Percentiles rank a stretch among this genome's conserved stretches.
phyloP scores from a whole-genome alignment of 1,139 yeast species.

The Debaryomyces nepalensis region DNA sequence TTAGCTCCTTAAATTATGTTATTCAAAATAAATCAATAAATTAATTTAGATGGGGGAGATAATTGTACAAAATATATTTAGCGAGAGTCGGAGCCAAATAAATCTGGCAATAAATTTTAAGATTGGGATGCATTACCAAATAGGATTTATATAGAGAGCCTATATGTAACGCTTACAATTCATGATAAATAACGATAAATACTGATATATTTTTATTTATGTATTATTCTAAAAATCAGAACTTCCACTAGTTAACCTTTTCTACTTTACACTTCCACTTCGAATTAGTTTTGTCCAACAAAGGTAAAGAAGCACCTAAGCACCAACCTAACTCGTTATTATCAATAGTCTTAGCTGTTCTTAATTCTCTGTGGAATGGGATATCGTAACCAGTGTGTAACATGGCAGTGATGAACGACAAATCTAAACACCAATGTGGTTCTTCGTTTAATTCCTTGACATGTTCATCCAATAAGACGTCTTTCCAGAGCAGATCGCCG shows the following conservation, averaged over 20 bases:
- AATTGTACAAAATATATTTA: constrained; percentile 2
- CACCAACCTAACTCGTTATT: constrained; percentile 98
- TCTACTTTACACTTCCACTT: constrained; percentile 74
- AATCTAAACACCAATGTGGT: constrained; percentile 93
- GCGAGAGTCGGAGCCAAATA: constrained; percentile 5
- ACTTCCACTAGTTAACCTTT: constrained; percentile 13
- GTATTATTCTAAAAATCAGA: background rate
- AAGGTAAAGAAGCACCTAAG: constrained; percentile 93
- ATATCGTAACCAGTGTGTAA: constrained; percentile 95
- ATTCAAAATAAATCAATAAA: background rate
- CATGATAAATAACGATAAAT: too few species aligned
- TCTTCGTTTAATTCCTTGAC: constrained; percentile 67
- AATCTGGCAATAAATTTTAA: too few species aligned
- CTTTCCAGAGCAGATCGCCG: constrained; percentile 76
- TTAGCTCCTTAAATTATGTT: too few species aligned
- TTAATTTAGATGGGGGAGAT: too few species aligned
- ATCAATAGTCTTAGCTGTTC: constrained; percentile 86
- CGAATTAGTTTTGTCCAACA: constrained; percentile 62
- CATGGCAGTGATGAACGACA: constrained; percentile 86
- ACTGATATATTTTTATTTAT: constrained; percentile 1
- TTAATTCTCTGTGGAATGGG: constrained; percentile 85
- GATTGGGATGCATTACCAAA: too few species aligned
- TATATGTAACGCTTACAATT: too few species aligned
- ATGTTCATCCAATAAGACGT: constrained; percentile 65
- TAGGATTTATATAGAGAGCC: too few species aligned